phyloP scores from a whole-genome alignment of 441 rosid genomes.

The Pelargonium australe region DNA sequence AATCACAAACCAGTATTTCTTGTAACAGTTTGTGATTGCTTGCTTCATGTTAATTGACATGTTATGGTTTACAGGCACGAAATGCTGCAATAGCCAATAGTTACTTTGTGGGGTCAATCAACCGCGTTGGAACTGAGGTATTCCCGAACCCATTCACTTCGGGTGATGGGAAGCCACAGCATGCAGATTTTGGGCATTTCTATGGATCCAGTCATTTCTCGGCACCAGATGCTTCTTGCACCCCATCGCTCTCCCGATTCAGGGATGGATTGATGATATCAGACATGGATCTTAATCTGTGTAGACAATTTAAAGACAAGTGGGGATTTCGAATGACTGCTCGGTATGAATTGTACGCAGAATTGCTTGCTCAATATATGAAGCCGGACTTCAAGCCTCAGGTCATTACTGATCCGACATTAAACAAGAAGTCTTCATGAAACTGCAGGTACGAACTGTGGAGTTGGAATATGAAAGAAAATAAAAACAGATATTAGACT shows the following conservation, averaged over 20 bases:
- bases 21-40: neutral
- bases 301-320: constrained; percentile 84
- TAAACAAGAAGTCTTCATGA: constrained; percentile 49
- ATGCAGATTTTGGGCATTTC: constrained; percentile 81
- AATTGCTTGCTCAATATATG: constrained; percentile 45
- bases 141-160: constrained; percentile 96
- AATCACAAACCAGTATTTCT: neutral
- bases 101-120: constrained; percentile 87
- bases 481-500: constrained; percentile 11
- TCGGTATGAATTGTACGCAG: constrained; percentile 65
- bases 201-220: constrained; percentile 91
- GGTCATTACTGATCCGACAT: constrained; percentile 63
- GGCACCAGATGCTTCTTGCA: constrained; percentile 91
- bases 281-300: constrained; percentile 90
- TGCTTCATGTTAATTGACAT: constrained; percentile 13
- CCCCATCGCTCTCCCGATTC: constrained; percentile 70
- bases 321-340: constrained; percentile 96
- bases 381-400: constrained; percentile 75
- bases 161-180: constrained; percentile 85
- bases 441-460: constrained; percentile 15
- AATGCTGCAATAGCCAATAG: constrained; percentile 96
- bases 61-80: constrained; percentile 53
- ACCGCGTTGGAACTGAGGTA: constrained; percentile 90
- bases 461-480: constrained; percentile 7
- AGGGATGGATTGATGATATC: constrained; percentile 76